A percentile compares a stretch with the other conserved stretches of the same genome.
phyloP scores from a whole-genome alignment of 1,139 yeast species.

The Yamadazyma diddensiae region DNA sequence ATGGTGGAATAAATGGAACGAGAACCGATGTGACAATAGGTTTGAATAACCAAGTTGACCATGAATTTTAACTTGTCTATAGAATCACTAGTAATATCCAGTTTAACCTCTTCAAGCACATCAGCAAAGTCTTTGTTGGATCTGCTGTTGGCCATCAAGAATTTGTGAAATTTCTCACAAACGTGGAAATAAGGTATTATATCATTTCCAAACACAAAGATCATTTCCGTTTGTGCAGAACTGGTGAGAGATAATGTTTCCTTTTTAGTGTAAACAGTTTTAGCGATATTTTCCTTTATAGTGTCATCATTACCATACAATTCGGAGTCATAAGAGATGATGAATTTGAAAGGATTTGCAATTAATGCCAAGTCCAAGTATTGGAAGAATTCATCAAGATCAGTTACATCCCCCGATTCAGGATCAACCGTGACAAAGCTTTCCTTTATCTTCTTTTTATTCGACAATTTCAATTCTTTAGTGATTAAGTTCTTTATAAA shows the following conservation, averaged over 20 bases:
- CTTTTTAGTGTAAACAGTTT: slow-evolving; percentile 30
- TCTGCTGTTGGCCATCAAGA: slow-evolving; percentile 41
- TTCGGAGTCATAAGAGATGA: slow-evolving; percentile 35
- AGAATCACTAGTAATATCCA: slow-evolving; percentile 24
- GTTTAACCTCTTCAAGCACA: slow-evolving; percentile 24
- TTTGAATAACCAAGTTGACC: slow-evolving; percentile 63
- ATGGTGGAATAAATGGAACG: slow-evolving; percentile 87
- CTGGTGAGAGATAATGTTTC: slow-evolving; percentile 25
- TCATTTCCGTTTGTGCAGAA: slow-evolving; percentile 42
- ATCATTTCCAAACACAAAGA: slow-evolving; percentile 35
- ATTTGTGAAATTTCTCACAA: slow-evolving; percentile 41
- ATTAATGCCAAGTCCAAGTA: slow-evolving; percentile 52
- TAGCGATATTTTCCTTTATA: slow-evolving; percentile 25
- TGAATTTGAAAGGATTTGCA: slow-evolving; percentile 25
- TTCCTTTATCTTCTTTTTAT: slow-evolving; percentile 64
- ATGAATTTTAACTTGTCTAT: slow-evolving; percentile 44
- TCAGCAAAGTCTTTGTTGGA: slow-evolving; percentile 34
- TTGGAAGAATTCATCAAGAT: slow-evolving; percentile 56
- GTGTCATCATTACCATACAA: slow-evolving; percentile 34
- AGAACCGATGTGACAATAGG: slow-evolving; percentile 79
- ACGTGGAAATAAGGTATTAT: slow-evolving; percentile 37
- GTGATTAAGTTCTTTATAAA: slow-evolving; percentile 78
- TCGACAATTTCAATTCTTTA: slow-evolving; percentile 78
- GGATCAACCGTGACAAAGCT: slow-evolving; percentile 59
- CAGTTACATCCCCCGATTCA: slow-evolving; percentile 23